Base-by-base conservation (phyloP, 2,329 filamentous ascomycete genomes). In the Aspergillus fructus region DNA sequence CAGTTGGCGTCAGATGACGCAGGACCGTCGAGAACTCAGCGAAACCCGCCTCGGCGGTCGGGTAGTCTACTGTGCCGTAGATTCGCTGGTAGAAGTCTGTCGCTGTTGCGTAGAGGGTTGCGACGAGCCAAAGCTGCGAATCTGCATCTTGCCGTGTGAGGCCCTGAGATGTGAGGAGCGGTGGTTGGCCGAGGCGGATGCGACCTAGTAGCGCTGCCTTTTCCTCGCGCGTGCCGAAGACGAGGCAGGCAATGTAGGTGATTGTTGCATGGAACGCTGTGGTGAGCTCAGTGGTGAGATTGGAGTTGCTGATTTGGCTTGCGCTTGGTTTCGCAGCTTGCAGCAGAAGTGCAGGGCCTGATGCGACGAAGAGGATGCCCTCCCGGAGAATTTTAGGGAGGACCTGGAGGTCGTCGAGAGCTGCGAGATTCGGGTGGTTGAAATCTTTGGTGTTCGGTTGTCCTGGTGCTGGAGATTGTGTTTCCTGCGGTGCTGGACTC, bases 41-140 rank as follows among this genome's bases (percentile, higher is more conserved):
- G 46, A 73, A 74, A 4, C 64, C 69, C 6, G 61, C 66, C 37
- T 74, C 65, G 4, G 72, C 71, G 2, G 68, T 71, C 17, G 66
- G 59, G 42, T 69, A 68, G 49, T 68, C 66, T 17, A 74, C 65
- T 19, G 64, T 63, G 4, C 71, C 69, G 42, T 73, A 73, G 50
- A 74, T 66, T 11, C 72, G 69, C 61, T 74, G 71, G 58, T 73
- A 74, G 59, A 73, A 67, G 49, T 74, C 72, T 5, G 70, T 73
- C 3, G 69, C 66, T 15, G 71, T 74, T 17, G 70, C 70, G 57
- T 74, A 74, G 47, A 74, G 56, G 2, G 71, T 74, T 1, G 72
- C 72, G 2, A 70, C 64, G 48, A 73, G 64, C 72, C 72, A 74
- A 51, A 71, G 64, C 47, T 72, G 65, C 39, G 27, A 65, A 42